A percentile compares a stretch with the other conserved stretches of the same genome.
phyloP scores from a whole-genome alignment of 176 grass and related monocot species.

The Puccinellia tenuiflora region DNA sequence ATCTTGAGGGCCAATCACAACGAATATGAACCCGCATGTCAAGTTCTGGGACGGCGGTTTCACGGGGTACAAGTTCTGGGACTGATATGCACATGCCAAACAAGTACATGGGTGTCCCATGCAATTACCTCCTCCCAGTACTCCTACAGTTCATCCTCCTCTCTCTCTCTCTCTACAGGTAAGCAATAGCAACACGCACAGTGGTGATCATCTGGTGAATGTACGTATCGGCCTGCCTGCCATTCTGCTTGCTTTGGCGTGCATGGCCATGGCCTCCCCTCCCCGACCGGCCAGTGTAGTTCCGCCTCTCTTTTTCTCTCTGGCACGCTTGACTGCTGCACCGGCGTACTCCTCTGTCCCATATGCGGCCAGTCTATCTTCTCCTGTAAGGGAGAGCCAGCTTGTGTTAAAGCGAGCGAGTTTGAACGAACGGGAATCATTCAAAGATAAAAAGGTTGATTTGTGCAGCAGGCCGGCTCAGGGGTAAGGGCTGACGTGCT shows the following conservation, averaged over 20 bases:
- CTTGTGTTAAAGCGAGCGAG: not conserved
- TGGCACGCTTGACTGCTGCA: conserved; percentile 13
- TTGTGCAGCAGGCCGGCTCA: not conserved
- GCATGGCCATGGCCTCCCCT: not conserved
- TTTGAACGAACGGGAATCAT: conserved; percentile 10
- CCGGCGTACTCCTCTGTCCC: conserved; percentile 6
- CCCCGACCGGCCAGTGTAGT: not conserved
- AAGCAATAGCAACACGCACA: not conserved
- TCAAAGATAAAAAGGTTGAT: not conserved
- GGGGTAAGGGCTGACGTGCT: not conserved
- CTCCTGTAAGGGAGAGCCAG: not conserved
- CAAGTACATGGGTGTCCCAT: no score
- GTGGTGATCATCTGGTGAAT: conserved; percentile 11
- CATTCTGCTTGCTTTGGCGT: not conserved
- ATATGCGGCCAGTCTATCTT: conserved; percentile 11
- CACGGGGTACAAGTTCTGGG: no score
- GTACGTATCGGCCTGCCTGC: not conserved
- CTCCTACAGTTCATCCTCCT: not conserved
- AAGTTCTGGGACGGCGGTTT: no score
- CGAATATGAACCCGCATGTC: no score
- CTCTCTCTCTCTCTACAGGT: not conserved
- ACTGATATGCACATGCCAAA: no score
- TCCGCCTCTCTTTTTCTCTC: not conserved
- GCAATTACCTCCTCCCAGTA: no score
- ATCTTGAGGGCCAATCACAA: no score